These are phyloP conservation scores for Cyberlindnera americana DNA, from an alignment of 805 yeast genomes.

Conservation along the genomic window DNA sequence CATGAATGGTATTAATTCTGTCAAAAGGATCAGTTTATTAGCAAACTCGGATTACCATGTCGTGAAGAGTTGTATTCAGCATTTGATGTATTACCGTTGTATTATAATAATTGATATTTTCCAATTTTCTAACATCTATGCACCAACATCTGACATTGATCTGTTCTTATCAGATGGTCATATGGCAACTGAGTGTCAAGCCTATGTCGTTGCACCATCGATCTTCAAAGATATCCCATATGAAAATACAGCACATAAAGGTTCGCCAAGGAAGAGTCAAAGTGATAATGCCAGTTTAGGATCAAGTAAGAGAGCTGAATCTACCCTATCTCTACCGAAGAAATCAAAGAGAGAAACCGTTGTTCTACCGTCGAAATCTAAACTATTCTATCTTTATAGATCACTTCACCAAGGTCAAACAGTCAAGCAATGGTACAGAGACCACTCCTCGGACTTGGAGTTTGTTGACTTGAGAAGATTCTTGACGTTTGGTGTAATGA, in stretches of 20 bases:
- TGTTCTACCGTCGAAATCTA: slow-evolving; percentile 57
- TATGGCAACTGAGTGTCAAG: slow-evolving; percentile 81
- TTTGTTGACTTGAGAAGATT: slow-evolving; percentile 82
- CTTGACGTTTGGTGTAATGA: slow-evolving; percentile 78
- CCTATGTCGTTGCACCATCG: slow-evolving; percentile 58
- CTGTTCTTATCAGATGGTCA: slow-evolving; percentile 58
- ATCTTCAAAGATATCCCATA: slow-evolving; percentile 35
- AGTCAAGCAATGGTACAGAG: slow-evolving; percentile 77
- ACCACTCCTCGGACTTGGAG: slow-evolving; percentile 51
- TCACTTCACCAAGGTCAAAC: slow-evolving; percentile 76
- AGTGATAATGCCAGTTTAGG: slow-evolving; percentile 6
- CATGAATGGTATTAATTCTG: slow-evolving; percentile 85
- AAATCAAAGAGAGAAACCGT: slow-evolving; percentile 14
- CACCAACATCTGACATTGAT: slow-evolving; percentile 78
- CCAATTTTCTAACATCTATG: slow-evolving; percentile 84
- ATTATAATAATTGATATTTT: slow-evolving; percentile 80
- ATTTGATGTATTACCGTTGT: slow-evolving; percentile 85
- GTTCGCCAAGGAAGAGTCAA: not conserved
- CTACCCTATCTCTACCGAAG: slow-evolving; percentile 15
- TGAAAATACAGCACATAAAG: slow-evolving; percentile 13
- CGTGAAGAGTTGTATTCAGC: slow-evolving; percentile 85
- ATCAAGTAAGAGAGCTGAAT: slow-evolving; percentile 8
- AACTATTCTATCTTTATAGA: slow-evolving; percentile 68
- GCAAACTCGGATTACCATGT: slow-evolving; percentile 78
- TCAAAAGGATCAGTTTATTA: slow-evolving; percentile 67